phyloP scores from a whole-genome alignment of 345 rosid species.

The Melastoma malabathricum region DNA sequence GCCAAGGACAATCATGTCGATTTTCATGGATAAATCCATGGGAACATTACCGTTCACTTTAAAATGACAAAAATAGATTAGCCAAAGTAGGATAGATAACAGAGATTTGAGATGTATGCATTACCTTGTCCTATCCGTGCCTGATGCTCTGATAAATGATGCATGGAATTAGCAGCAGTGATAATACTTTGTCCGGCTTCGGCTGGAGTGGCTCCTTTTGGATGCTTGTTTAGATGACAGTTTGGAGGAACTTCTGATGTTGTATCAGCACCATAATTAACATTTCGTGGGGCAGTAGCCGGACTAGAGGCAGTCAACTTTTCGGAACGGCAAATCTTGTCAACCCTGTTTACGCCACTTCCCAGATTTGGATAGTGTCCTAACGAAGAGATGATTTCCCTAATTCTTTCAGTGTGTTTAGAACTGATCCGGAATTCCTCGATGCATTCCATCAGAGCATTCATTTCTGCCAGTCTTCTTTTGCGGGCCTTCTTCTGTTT shows the following conservation, averaged over 20 bases:
- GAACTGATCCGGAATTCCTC: slow-evolving; percentile 4
- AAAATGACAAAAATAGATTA: too few relatives aligned
- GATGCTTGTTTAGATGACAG: not conserved
- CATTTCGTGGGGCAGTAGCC: not conserved
- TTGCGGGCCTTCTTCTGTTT: slow-evolving; percentile 11
- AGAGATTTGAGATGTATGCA: too few relatives aligned
- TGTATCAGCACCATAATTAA: not conserved
- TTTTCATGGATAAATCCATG: too few relatives aligned
- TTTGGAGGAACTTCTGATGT: not conserved
- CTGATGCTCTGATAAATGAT: not conserved
- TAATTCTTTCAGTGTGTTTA: slow-evolving; percentile 1
- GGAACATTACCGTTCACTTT: too few relatives aligned
- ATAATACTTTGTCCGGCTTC: not conserved
- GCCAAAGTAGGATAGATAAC: too few relatives aligned
- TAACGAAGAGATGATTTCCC: slow-evolving; percentile 2
- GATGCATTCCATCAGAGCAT: slow-evolving; percentile 12
- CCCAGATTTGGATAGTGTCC: not conserved
- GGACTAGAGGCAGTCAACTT: not conserved
- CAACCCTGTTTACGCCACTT: not conserved
- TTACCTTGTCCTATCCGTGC: not conserved
- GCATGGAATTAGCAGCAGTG: slow-evolving; percentile 1
- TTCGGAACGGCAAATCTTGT: too few relatives aligned
- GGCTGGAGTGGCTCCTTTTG: not conserved
- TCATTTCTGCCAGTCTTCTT: slow-evolving; percentile 8
- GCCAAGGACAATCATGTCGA: too few relatives aligned